Conservation (phyloP, 495 filamentous ascomycete species). For the Hypomontagnella monticulosa region DNA sequence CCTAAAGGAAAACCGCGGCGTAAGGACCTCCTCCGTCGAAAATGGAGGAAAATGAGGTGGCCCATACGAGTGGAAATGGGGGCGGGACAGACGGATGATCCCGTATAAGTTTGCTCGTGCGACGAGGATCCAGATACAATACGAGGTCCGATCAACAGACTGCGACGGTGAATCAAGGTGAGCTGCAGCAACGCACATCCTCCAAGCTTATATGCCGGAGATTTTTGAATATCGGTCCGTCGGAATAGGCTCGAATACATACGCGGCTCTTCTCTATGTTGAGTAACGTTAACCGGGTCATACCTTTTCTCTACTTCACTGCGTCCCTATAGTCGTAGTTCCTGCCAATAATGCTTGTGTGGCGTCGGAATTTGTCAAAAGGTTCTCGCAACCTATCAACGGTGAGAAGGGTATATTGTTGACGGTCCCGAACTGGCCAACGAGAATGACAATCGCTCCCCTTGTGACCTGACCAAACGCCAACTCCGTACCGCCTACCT, state of each 20-base stretch:
- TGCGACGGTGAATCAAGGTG: constrained; percentile 22
- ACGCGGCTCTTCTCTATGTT: constrained; percentile 35
- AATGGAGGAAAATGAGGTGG: too few relatives aligned
- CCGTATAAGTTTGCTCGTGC: neutral
- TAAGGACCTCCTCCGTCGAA: too few relatives aligned
- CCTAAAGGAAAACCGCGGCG: too few relatives aligned
- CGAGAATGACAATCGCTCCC: constrained; percentile 24
- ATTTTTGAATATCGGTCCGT: constrained; percentile 28
- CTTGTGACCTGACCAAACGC: constrained; percentile 29
- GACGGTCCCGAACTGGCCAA: constrained; percentile 26
- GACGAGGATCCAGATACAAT: constrained; percentile 1
- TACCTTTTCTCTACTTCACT: constrained; percentile 7
- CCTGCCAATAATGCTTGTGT: constrained; percentile 19
- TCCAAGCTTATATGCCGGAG: constrained; percentile 19
- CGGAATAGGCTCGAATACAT: constrained; percentile 27
- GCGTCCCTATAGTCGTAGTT: neutral
- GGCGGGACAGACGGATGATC: too few relatives aligned
- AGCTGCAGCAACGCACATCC: constrained; percentile 4
- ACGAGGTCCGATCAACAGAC: constrained; percentile 12
- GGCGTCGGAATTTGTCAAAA: constrained; percentile 22
- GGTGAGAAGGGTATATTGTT: constrained; percentile 38
- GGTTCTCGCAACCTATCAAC: constrained; percentile 24
- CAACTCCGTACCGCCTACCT: constrained; percentile 20
- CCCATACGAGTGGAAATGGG: too few relatives aligned
- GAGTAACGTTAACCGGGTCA: constrained; percentile 39